phyloP scores from a whole-genome alignment of 176 grass and related monocot genomes.

The Aegilops sharonensis region DNA sequence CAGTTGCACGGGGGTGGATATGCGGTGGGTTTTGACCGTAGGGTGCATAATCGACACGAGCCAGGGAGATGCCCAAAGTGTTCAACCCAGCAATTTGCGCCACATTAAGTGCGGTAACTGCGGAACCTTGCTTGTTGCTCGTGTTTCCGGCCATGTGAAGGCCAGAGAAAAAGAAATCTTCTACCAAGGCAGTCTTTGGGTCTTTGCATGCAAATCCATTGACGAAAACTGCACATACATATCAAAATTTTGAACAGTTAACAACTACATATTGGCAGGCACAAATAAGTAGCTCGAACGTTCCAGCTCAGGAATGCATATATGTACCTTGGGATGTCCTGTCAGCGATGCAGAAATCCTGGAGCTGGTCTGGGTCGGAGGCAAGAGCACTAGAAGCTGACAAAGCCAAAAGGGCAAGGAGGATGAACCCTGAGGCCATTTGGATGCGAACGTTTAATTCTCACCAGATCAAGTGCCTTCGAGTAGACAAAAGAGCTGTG shows the following conservation, averaged over 20 bases:
- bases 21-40: background rate
- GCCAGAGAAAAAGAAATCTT: background rate
- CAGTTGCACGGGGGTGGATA: background rate
- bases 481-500: no score
- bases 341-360: constrained; percentile 81
- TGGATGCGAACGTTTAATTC: background rate
- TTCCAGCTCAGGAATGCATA: background rate
- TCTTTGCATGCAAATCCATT: constrained; percentile 16
- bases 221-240: background rate
- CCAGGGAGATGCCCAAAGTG: background rate
- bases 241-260: background rate
- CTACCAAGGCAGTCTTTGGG: background rate
- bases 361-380: constrained; percentile 46
- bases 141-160: background rate
- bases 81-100: background rate
- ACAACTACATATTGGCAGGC: background rate
- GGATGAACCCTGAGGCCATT: background rate
- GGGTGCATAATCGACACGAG: background rate
- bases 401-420: background rate
- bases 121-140: background rate
- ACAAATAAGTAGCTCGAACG: background rate
- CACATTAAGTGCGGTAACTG: background rate
- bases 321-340: background rate
- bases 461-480: background rate
- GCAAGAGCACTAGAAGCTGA: background rate